Evolutionary conservation across 2,329 filamentous ascomycete species (phyloP).

Genomic region (Coleophoma eucalyptorum): DNA sequence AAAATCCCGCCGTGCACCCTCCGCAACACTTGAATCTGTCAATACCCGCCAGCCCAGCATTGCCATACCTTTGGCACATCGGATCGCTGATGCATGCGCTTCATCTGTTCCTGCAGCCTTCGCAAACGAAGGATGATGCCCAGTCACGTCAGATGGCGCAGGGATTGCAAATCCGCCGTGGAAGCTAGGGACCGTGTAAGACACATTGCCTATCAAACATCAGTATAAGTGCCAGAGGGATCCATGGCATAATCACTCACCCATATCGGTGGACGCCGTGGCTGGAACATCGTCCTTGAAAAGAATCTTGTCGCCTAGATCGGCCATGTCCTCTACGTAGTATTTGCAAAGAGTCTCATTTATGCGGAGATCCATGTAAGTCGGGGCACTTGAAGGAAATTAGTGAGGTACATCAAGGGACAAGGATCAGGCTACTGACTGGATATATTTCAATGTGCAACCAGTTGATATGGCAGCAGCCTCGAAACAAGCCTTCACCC

Average conservation of each 20-base stretch:
- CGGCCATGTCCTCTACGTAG: conserved; percentile 2
- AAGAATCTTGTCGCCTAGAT: background rate
- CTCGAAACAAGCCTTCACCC: conserved; percentile 8
- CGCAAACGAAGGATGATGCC: conserved; percentile 4
- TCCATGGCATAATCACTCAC: background rate
- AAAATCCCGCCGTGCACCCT: conserved; percentile 2
- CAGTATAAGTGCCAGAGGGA: background rate
- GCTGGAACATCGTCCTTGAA: background rate
- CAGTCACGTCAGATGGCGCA: background rate
- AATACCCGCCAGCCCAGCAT: conserved; percentile 2
- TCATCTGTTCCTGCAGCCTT: conserved; percentile 5
- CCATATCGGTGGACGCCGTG: conserved; percentile 3
- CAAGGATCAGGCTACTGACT: background rate
- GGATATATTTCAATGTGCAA: conserved; percentile 4
- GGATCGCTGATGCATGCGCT: conserved; percentile 1
- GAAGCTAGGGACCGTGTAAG: background rate
- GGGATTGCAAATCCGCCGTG: conserved; percentile 3
- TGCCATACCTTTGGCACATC: conserved; percentile 5
- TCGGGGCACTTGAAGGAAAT: background rate
- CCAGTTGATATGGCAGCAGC: conserved; percentile 7
- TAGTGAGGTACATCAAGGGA: background rate
- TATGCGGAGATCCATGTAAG: conserved; percentile 1
- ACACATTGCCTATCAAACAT: conserved; percentile 2
- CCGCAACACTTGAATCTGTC: conserved; percentile 1
- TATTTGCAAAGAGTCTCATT: conserved; percentile 1